Evolutionary conservation across 2,329 filamentous ascomycete species (phyloP).

Genomic region (Fusarium sp.): DNA sequence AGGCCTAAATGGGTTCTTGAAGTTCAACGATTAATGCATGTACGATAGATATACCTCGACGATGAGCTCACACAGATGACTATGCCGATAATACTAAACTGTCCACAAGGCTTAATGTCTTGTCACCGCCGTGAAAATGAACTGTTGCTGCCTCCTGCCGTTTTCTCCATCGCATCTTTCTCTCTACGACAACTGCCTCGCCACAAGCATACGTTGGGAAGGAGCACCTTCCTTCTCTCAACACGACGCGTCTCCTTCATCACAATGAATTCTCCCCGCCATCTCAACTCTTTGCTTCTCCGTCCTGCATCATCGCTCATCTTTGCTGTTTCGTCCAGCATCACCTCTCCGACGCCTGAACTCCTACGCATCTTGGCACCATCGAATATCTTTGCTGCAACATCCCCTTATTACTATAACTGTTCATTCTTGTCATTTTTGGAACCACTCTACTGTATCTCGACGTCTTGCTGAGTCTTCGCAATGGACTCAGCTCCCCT

Average conservation of each 20-base stretch:
- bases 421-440: background rate
- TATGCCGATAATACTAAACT: slow-evolving; percentile 1
- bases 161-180: background rate
- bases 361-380: slow-evolving; percentile 22
- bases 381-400: slow-evolving; percentile 11
- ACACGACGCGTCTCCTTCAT: background rate
- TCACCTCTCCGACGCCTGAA: slow-evolving; percentile 13
- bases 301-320: slow-evolving; percentile 15
- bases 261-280: background rate
- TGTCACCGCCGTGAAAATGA: too few relatives aligned
- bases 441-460: background rate
- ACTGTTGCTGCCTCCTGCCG: background rate
- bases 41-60: slow-evolving; percentile 24
- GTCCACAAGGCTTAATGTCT: background rate
- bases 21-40: background rate
- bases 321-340: slow-evolving; percentile 9
- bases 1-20: slow-evolving; percentile 24
- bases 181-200: background rate
- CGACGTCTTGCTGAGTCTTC: background rate
- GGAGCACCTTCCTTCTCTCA: background rate
- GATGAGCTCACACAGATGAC: background rate
- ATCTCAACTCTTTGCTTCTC: background rate
- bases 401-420: slow-evolving; percentile 4
- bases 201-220: background rate
- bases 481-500: slow-evolving; percentile 52